A percentile compares a stretch with the other conserved stretches of the same genome.
Evolutionary conservation across 805 yeast species (phyloP).

Genomic region (Nematodospora valgi): DNA sequence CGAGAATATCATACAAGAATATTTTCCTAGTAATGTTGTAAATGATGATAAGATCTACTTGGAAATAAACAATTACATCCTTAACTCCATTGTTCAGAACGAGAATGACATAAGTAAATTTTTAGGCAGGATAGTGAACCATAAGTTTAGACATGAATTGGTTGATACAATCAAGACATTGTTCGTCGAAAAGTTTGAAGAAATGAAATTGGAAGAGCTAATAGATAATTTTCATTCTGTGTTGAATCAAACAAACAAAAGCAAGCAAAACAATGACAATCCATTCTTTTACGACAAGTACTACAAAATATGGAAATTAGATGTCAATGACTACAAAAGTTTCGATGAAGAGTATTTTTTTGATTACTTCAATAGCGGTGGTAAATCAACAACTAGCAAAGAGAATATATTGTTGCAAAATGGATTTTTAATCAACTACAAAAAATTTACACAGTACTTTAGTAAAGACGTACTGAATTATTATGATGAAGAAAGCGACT

Average conservation of each 20-base stretch:
- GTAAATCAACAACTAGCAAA: slow-evolving; percentile 3
- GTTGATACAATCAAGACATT: slow-evolving; percentile 12
- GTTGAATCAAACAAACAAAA: slow-evolving; percentile 10
- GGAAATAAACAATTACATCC: slow-evolving; percentile 15
- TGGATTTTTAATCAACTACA: slow-evolving; percentile 19
- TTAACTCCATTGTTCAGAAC: slow-evolving; percentile 17
- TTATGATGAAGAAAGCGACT: slow-evolving; percentile 7
- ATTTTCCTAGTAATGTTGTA: slow-evolving; percentile 6
- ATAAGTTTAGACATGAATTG: slow-evolving; percentile 3
- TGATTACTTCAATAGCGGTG: slow-evolving; percentile 9
- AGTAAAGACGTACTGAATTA: slow-evolving; percentile 5
- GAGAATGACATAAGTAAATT: slow-evolving; percentile 3
- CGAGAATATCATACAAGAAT: slow-evolving; percentile 8
- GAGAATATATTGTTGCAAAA: slow-evolving; percentile 9
- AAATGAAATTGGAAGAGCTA: slow-evolving; percentile 15
- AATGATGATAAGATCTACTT: slow-evolving; percentile 9
- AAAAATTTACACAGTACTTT: slow-evolving; percentile 12
- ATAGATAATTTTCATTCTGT: slow-evolving; percentile 7
- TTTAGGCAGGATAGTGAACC: slow-evolving; percentile 3
- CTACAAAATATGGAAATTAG: slow-evolving; percentile 18
- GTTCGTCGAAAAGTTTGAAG: slow-evolving; percentile 17
- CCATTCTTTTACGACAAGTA: slow-evolving; percentile 16
- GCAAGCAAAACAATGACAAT: slow-evolving; percentile 7
- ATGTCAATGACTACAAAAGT: slow-evolving; percentile 14
- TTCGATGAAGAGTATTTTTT: slow-evolving; percentile 15